Percentiles rank a stretch among this genome's conserved stretches.
Evolutionary conservation across 495 filamentous ascomycete genomes (phyloP).

Genomic region (Bacidia gigantensis): DNA sequence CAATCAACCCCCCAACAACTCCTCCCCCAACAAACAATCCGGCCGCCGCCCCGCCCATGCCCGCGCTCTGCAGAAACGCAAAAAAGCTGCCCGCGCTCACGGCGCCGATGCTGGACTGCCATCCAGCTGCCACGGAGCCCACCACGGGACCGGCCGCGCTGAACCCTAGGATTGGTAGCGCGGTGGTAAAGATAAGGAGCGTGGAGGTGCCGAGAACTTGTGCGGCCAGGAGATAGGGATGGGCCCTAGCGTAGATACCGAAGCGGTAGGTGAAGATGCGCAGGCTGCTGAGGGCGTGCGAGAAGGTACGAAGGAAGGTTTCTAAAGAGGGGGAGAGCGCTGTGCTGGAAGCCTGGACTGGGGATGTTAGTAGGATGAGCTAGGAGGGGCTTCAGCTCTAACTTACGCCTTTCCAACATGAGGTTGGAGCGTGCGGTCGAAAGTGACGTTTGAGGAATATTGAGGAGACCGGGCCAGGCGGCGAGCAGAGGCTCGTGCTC

Average conservation of each 20-base stretch:
- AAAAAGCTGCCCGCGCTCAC: conserved; percentile 19
- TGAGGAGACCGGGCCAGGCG: background rate
- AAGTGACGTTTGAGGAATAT: background rate
- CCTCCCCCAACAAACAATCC: background rate
- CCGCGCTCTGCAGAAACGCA: conserved; percentile 20
- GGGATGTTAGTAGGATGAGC: background rate
- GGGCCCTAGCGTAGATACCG: background rate
- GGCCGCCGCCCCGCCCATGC: conserved; percentile 17
- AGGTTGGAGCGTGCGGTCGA: background rate
- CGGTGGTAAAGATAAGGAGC: background rate
- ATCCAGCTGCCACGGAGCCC: conserved; percentile 3
- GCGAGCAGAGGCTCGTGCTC: background rate
- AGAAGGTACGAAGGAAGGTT: background rate
- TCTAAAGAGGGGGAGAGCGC: background rate
- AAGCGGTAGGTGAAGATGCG: background rate
- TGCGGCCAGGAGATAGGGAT: background rate
- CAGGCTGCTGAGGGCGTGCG: background rate
- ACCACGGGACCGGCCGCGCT: conserved; percentile 3
- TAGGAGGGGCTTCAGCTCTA: background rate
- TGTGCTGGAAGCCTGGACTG: background rate
- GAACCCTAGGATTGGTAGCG: background rate
- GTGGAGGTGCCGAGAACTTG: background rate
- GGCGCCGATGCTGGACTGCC: conserved; percentile 3
- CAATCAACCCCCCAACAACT: background rate
- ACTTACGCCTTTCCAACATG: background rate